phyloP scores from a whole-genome alignment of 2,329 filamentous ascomycete genomes.

The Shiraia sp. region DNA sequence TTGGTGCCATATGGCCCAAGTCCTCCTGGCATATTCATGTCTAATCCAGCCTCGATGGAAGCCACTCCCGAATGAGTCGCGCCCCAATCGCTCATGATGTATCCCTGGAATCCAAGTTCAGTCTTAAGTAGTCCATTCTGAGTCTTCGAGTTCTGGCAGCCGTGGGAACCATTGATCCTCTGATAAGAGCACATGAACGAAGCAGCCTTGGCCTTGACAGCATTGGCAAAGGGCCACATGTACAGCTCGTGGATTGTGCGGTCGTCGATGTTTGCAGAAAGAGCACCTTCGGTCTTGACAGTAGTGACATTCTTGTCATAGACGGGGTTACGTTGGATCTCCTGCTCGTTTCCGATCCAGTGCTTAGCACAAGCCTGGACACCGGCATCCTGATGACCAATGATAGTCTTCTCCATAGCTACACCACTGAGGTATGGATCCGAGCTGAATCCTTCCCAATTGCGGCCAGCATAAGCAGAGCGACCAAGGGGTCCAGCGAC shows the following conservation, averaged over 20 bases:
- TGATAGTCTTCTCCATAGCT: constrained; percentile 46
- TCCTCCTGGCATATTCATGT: constrained; percentile 52
- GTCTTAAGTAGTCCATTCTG: constrained; percentile 57
- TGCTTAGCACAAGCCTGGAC: constrained; percentile 56
- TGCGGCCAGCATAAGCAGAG: constrained; percentile 46
- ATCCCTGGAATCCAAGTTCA: constrained; percentile 56
- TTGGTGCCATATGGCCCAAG: constrained; percentile 34
- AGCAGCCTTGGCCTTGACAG: constrained; percentile 59
- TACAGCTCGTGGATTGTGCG: constrained; percentile 69
- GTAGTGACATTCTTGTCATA: constrained; percentile 63
- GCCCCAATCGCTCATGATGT: constrained; percentile 50
- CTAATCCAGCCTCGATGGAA: constrained; percentile 48
- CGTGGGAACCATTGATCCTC: constrained; percentile 40
- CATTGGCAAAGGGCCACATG: constrained; percentile 68
- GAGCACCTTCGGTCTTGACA: constrained; percentile 52
- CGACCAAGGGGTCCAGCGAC: constrained; percentile 51
- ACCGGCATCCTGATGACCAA: constrained; percentile 46
- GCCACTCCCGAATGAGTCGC: constrained; percentile 52
- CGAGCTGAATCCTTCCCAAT: constrained; percentile 50
- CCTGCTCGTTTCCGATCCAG: constrained; percentile 65
- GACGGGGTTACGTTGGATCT: constrained; percentile 48
- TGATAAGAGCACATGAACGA: constrained; percentile 64
- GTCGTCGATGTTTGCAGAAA: constrained; percentile 67
- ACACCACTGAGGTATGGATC: constrained; percentile 53
- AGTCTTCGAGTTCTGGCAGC: constrained; percentile 45